Evolutionary conservation across 306 rosid genomes (phyloP).

Genomic region (Myrica gale): DNA sequence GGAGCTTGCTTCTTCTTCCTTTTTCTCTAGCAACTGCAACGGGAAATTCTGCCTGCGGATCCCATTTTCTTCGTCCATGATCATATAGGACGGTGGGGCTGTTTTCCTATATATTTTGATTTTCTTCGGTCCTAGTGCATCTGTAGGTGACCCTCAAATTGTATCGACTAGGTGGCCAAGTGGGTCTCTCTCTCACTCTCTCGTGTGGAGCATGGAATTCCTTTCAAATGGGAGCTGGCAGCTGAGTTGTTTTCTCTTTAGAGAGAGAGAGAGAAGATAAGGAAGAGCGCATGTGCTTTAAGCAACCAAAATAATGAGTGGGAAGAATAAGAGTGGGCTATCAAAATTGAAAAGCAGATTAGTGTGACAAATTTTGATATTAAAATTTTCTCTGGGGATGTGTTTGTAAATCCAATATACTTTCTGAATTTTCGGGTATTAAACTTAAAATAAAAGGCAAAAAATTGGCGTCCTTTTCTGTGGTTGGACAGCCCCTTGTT

Average conservation of each 20-base stretch:
- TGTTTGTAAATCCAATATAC: slow-evolving; percentile 6
- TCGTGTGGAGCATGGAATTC: slow-evolving; percentile 69
- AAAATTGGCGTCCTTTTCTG: slow-evolving; percentile 30
- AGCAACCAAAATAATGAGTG: slow-evolving; percentile 93
- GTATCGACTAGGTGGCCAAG: slow-evolving; percentile 50
- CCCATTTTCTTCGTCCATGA: slow-evolving; percentile 86
- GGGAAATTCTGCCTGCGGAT: slow-evolving; percentile 90
- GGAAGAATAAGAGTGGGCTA: slow-evolving; percentile 45
- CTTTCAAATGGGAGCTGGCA: slow-evolving; percentile 69
- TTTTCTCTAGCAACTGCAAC: slow-evolving; percentile 72
- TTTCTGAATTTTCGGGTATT: too few relatives aligned
- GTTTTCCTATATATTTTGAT: slow-evolving; percentile 3
- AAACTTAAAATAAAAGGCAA: neutral
- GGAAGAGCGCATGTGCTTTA: slow-evolving; percentile 76
- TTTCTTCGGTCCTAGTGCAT: slow-evolving; percentile 29
- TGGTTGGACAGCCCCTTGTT: slow-evolving; percentile 77
- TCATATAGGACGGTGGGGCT: slow-evolving; percentile 34
- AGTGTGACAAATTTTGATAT: neutral
- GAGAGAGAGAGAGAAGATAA: slow-evolving; percentile 35
- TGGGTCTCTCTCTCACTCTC: slow-evolving; percentile 64
- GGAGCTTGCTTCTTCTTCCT: slow-evolving; percentile 48
- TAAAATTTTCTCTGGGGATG: neutral
- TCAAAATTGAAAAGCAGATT: slow-evolving; percentile 11
- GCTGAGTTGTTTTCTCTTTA: slow-evolving; percentile 46
- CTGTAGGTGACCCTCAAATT: slow-evolving; percentile 56